phyloP scores from a whole-genome alignment of 2,329 filamentous ascomycete genomes.

The Septoria petroselini region DNA sequence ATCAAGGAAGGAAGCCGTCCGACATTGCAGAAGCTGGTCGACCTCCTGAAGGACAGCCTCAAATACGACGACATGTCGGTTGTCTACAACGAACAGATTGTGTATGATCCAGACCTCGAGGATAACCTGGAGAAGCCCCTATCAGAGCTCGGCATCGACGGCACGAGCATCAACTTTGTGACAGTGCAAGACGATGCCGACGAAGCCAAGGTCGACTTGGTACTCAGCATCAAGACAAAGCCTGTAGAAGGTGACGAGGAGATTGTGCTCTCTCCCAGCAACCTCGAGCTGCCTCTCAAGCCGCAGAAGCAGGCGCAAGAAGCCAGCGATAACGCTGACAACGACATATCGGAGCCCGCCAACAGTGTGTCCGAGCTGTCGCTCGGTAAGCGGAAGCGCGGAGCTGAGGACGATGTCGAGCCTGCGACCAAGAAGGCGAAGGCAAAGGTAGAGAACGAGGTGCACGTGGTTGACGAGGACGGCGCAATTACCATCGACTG shows the following conservation, averaged over 20 bases:
- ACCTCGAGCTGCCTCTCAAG: conserved; percentile 24
- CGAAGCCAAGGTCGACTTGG: conserved; percentile 75
- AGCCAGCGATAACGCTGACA: conserved; percentile 21
- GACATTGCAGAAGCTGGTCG: conserved; percentile 75
- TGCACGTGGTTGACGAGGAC: conserved; percentile 29
- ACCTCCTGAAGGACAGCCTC: conserved; percentile 67
- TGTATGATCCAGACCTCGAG: conserved; percentile 87
- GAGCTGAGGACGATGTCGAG: conserved; percentile 29
- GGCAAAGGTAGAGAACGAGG: conserved; percentile 25
- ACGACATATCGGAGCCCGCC: conserved; percentile 2
- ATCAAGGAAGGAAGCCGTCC: conserved; percentile 54
- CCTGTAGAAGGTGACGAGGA: conserved; percentile 15
- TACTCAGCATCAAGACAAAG: conserved; percentile 49
- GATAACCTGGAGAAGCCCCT: conserved; percentile 81
- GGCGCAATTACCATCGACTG: conserved; percentile 36
- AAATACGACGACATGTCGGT: conserved; percentile 77
- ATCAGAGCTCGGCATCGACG: conserved; percentile 68
- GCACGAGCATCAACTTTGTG: conserved; percentile 64
- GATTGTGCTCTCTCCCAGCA: conserved; percentile 21
- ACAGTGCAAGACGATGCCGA: conserved; percentile 82
- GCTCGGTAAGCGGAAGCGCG: conserved; percentile 32
- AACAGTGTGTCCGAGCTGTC: conserved; percentile 8
- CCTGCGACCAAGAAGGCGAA: conserved; percentile 28
- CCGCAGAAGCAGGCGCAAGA: conserved; percentile 20
- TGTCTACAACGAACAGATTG: conserved; percentile 63